phyloP scores from a whole-genome alignment of 805 yeast genomes.

The Ogataea sp. region DNA sequence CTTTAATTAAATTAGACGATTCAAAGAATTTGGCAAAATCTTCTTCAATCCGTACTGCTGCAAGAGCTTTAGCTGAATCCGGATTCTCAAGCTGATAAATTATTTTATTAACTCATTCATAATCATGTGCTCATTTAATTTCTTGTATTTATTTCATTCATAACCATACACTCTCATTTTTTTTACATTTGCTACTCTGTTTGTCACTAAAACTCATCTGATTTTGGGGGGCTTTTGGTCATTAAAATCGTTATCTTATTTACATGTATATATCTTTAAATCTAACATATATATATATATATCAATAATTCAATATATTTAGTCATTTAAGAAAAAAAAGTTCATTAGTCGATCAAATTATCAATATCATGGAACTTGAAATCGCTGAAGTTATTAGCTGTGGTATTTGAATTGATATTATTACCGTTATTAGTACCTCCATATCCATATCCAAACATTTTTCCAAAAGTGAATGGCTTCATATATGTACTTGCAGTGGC shows the following conservation, averaged over 20 bases:
- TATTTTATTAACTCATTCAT: neutral
- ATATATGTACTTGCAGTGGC: neutral
- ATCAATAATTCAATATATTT: too few species aligned
- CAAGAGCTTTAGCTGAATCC: slow-evolving; percentile 13
- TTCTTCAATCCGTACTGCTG: slow-evolving; percentile 44
- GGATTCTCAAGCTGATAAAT: neutral
- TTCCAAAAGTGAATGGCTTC: neutral
- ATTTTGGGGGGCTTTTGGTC: too few species aligned
- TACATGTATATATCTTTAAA: neutral
- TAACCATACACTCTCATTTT: too few species aligned
- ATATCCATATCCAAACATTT: neutral
- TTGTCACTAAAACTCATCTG: too few species aligned
- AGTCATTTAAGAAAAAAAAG: too few species aligned
- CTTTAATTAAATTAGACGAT: slow-evolving; percentile 57
- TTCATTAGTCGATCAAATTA: slow-evolving; percentile 10
- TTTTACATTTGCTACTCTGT: too few species aligned
- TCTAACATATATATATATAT: too few species aligned
- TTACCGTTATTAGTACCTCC: neutral
- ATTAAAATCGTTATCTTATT: too few species aligned
- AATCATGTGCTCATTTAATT: too few species aligned
- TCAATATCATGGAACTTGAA: slow-evolving; percentile 13
- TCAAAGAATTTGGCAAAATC: slow-evolving; percentile 45
- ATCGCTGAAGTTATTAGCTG: neutral
- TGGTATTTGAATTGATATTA: neutral
- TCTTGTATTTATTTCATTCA: too few species aligned